Evolutionary conservation across 2,329 filamentous ascomycete genomes (phyloP), one percentile per base, ranked within the genome.

Genomic region (Thelonectria rubi): DNA sequence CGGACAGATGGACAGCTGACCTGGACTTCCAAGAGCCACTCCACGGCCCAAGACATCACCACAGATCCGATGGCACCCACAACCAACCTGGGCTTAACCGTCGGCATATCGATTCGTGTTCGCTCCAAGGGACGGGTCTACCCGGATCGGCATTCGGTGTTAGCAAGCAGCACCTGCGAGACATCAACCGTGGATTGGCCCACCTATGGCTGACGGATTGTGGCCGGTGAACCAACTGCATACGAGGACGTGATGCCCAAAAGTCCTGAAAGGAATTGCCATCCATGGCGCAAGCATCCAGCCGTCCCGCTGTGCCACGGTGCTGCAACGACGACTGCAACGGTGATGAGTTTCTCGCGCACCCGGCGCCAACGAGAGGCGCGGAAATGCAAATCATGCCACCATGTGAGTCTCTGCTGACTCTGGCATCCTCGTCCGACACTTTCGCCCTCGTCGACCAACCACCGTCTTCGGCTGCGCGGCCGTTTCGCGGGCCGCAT

Each of bases 151-250:
- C 62, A 71, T 60, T 65, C 59, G 42, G 49, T 30, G 26, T 30
- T 56, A 47, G 58, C 65, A 66, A 70, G 62, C 60, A 69, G 63
- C 43, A 21, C 48, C 52, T 61, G 45, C 30, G 34, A 37, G 40
- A n/a, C 40, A 18, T 43, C 40, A 43, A 48, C 64, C 66, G 64
- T 65, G 58, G 55, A 20, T 50, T 50, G 60, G n/a, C n/a, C n/a
- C n/a, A n/a, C n/a, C n/a, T n/a, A n/a, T n/a, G n/a, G n/a, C n/a
- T n/a, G n/a, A n/a, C n/a, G n/a, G n/a, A n/a, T n/a, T n/a, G n/a
- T n/a, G n/a, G n/a, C n/a, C 62, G 55, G 55, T 57, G 65, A 58
- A 68, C 69, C 69, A 72, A 72, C 69, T 60, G 69, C 69, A 72
- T 72, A 69, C 42, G 50, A 37, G 55, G 4, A 15, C 15, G 40